Evolutionary conservation across 2,329 filamentous ascomycete species (phyloP), one percentile per base, ranked within the genome.

Genomic region (Paraconiothyrium brasiliense): DNA sequence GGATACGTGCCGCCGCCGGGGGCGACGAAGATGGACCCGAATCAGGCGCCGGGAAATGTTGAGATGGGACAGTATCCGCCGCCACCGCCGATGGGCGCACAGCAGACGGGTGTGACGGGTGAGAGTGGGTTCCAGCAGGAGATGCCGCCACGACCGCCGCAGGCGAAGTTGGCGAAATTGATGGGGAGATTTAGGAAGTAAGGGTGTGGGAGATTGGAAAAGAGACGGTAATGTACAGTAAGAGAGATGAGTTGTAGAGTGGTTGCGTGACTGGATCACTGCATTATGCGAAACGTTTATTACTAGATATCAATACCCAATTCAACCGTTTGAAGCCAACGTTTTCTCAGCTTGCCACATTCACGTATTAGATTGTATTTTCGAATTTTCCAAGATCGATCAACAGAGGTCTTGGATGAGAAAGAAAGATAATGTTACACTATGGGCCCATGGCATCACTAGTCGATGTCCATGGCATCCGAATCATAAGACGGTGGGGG

Each of bases 381-480:
- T 30, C 4, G 27, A 4, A 30, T 30, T 30, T 30, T 30, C 27
- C 27, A 20, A 20, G 20, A 20, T 30, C 27, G 27, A 30, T 30
- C 4, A 6, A 30, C 6, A 20, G 27, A 30, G 27, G 6, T 30
- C 27, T 48, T 14, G 39, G 39, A 51, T 37, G 14, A 41, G 16
- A 6, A 37, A 47, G 7, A 44, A 20, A 35, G 8, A 47, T 39
- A 10, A 13, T 13, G 22, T 56, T 56, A 37, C 54, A 30, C 27
- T 34, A 44, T 32, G 34, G n/a, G 16, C 9, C 4, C 44, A 24
- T 24, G 44, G 11, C n/a, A 24, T n/a, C 48, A 35, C 65, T 60
- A 86, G 62, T 88, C 89, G 70, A 91, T 78, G 56, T 91, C 89
- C 90, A 92, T 92, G 14, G 85, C 88, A 73, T 91, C 89, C 1